phyloP scores from a whole-genome alignment of 345 rosid genomes.

The Firmiana major region DNA sequence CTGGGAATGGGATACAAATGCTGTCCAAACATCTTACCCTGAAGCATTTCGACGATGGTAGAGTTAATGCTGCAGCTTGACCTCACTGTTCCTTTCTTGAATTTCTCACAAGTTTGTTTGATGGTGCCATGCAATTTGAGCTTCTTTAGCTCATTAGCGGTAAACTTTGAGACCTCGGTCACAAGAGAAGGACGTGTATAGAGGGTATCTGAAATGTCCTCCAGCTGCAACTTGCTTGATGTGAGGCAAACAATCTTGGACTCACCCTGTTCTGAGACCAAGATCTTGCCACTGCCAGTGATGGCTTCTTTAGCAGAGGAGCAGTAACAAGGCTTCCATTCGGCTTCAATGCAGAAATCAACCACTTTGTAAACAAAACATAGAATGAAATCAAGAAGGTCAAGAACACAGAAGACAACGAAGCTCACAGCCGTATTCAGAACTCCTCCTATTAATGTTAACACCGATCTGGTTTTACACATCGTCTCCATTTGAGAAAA shows the following conservation, averaged over 20 bases:
- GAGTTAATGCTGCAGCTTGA: constrained; percentile 50
- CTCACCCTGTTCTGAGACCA: constrained; percentile 76
- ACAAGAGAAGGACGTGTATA: constrained; percentile 58
- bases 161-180: constrained; percentile 37
- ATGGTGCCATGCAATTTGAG: constrained; percentile 35
- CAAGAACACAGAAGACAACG: constrained; percentile 73
- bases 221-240: constrained; percentile 65
- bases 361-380: constrained; percentile 64
- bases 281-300: constrained; percentile 56
- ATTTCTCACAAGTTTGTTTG: constrained; percentile 31
- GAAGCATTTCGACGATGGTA: constrained; percentile 69
- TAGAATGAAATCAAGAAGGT: constrained; percentile 61
- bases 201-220: constrained; percentile 90
- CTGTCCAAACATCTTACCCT: constrained; percentile 46
- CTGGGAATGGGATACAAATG: constrained; percentile 51
- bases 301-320: constrained; percentile 64
- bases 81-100: constrained; percentile 32
- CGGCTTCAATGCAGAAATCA: constrained; percentile 76
- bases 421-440: constrained; percentile 58
- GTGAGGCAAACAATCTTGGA: constrained; percentile 65
- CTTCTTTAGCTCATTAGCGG: constrained; percentile 42
- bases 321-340: constrained; percentile 89
- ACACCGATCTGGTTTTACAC: constrained; percentile 25
- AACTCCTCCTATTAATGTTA: constrained; percentile 37
- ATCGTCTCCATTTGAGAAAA: constrained; percentile 24